Evolutionary conservation across 441 rosid genomes (phyloP), one percentile per base, ranked within the genome.

Genomic region (Mallotus japonicus): DNA sequence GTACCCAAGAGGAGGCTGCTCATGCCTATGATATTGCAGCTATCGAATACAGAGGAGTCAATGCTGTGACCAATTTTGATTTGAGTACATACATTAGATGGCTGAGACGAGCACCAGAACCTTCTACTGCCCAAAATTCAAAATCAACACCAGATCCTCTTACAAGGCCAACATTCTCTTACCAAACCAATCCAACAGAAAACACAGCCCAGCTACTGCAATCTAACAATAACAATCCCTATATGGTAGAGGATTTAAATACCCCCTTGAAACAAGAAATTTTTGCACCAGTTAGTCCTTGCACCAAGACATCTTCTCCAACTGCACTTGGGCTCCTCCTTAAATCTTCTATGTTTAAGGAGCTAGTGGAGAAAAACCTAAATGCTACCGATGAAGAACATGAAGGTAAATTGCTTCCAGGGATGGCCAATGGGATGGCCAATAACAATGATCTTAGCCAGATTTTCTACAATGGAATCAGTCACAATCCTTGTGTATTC

Each of bases 1-100:
- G 90, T 73, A 90, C 92, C 6, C 95, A 90, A 68, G 92, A 90
- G 82, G 95, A 87, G 83, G 94, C 95, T 51, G 95, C 95, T 53
- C 89, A 75, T 37, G 92, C 95, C 8, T 90, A 90, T 58, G 92
- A 90, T 64, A 85, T 90, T 0, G 95, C 95, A 22, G 95, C 92
- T 49, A 86, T 90, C 14, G 95, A 90, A 54, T 85, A 88, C 79
- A 83, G 92, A 79, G 95, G 95, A 34, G 85, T 85, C 77, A 84
- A 87, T 71, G 93, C 93, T 0, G 87, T 89, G 40, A 89, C 93
- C 65, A 87, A 89, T 72, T 87, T 87, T 59, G 93, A 86, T 69
- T 73, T 89, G 73, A 85, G 91, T 42, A 81, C 79, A 42, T 89
- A 86, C 60, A 82, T 87, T 74, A 83, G 89, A 71, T 83, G 91